phyloP scores from a whole-genome alignment of 2,329 filamentous ascomycete species.

The Alternaria alternata region DNA sequence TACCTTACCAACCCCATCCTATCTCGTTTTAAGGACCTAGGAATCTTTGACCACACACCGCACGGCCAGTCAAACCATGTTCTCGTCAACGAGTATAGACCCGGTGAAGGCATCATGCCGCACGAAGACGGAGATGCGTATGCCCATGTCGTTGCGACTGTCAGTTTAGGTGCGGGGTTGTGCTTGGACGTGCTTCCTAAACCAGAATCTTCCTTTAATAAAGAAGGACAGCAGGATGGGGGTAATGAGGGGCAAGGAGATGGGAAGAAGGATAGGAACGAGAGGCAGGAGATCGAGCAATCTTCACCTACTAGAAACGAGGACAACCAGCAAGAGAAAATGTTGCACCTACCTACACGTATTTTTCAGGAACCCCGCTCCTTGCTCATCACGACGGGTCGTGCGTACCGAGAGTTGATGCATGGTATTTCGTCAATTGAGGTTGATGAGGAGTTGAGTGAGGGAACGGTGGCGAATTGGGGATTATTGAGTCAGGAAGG shows the following conservation, averaged over 20 bases:
- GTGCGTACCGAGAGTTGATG: conserved; percentile 74
- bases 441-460: conserved; percentile 70
- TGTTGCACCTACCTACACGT: conserved; percentile 47
- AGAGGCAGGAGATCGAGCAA: not conserved
- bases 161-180: conserved; percentile 80
- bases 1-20: conserved; percentile 80
- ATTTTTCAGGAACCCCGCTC: conserved; percentile 88
- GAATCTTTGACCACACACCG: conserved; percentile 69
- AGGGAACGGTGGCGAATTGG: conserved; percentile 73
- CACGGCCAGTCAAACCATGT: conserved; percentile 87
- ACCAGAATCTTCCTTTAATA: not conserved
- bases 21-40: conserved; percentile 59
- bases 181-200: conserved; percentile 76
- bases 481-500: conserved; percentile 62
- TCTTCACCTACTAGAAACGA: not conserved
- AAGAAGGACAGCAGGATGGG: conserved; percentile 51
- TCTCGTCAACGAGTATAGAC: conserved; percentile 88
- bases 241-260: conserved; percentile 40
- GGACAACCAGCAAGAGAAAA: not conserved
- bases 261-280: not conserved
- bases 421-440: conserved; percentile 75
- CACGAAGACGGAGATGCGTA: conserved; percentile 95
- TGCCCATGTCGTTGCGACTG: conserved; percentile 85
- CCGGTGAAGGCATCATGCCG: conserved; percentile 93
- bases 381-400: conserved; percentile 73